Conservation (phyloP, 306 rosid genomes). For the Inga laurina region DNA sequence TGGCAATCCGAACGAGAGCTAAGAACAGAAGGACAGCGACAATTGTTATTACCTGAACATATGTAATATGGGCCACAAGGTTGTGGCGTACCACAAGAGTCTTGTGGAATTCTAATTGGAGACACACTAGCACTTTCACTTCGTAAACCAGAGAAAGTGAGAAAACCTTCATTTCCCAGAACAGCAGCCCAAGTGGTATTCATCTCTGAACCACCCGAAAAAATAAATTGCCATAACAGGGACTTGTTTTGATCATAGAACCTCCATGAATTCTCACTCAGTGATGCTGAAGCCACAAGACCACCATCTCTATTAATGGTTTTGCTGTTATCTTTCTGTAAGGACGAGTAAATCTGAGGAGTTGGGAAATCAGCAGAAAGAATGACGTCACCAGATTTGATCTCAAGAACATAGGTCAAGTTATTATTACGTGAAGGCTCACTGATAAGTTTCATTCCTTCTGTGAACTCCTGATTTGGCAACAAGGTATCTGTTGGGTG, state of each 20-base stretch:
- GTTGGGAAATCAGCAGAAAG: slow-evolving; percentile 44
- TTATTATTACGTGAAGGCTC: slow-evolving; percentile 32
- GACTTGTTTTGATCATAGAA: slow-evolving; percentile 42
- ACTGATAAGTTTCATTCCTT: slow-evolving; percentile 52
- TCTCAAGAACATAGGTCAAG: slow-evolving; percentile 41
- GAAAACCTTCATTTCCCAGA: slow-evolving; percentile 60
- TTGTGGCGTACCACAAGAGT: slow-evolving; percentile 61
- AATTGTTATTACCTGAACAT: slow-evolving; percentile 48
- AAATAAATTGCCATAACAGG: slow-evolving; percentile 51
- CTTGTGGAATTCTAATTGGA: slow-evolving; percentile 45
- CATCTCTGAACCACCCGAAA: slow-evolving; percentile 29
- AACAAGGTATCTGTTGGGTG: slow-evolving; percentile 62
- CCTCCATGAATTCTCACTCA: slow-evolving; percentile 47
- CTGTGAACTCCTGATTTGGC: slow-evolving; percentile 47
- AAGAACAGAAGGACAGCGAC: slow-evolving; percentile 74
- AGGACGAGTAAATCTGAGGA: slow-evolving; percentile 64
- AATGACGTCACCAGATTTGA: slow-evolving; percentile 43
- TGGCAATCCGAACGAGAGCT: slow-evolving; percentile 50
- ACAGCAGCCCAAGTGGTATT: slow-evolving; percentile 65
- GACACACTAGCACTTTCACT: slow-evolving; percentile 33
- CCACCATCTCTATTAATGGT: slow-evolving; percentile 32
- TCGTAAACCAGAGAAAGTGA: slow-evolving; percentile 46
- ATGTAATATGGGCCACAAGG: slow-evolving; percentile 59
- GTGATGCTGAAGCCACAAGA: slow-evolving; percentile 32
- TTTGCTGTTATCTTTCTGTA: slow-evolving; percentile 38